phyloP scores from a whole-genome alignment of 2,329 filamentous ascomycete genomes.

The Lasiodiplodia theobromae region DNA sequence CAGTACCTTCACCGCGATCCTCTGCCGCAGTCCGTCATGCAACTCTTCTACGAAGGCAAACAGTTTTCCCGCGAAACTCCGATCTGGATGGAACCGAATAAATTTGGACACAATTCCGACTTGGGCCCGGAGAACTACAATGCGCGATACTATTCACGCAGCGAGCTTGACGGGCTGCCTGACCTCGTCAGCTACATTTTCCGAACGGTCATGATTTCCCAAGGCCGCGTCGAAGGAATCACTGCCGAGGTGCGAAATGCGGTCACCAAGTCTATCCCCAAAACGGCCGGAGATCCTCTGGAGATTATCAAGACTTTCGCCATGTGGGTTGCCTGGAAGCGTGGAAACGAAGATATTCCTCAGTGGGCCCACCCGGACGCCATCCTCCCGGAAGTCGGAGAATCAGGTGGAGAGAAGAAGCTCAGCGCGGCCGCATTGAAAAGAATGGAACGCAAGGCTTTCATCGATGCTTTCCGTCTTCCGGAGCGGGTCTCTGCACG shows the following conservation, averaged over 20 bases:
- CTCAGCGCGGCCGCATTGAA: conserved; percentile 62
- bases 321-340: conserved; percentile 72
- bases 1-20: conserved; percentile 70
- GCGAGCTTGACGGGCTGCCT: conserved; percentile 66
- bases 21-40: conserved; percentile 63
- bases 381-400: conserved; percentile 53
- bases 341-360: conserved; percentile 68
- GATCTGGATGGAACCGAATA: conserved; percentile 65
- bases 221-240: conserved; percentile 67
- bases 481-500: conserved; percentile 52
- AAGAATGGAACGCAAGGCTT: conserved; percentile 62
- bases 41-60: conserved; percentile 63
- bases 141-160: conserved; percentile 67
- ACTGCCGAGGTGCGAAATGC: conserved; percentile 65
- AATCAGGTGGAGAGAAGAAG: conserved; percentile 56
- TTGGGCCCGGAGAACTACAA: conserved; percentile 63
- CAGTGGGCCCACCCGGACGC: conserved; percentile 68
- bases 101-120: conserved; percentile 59
- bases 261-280: conserved; percentile 69
- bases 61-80: conserved; percentile 63
- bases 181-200: conserved; percentile 68
- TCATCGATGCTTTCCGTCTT: conserved; percentile 51
- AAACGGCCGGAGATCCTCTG: conserved; percentile 67
- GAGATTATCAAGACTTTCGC: conserved; percentile 66
- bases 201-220: conserved; percentile 67